These are phyloP conservation scores for Plantago ovata DNA, from an alignment of 257 asterid genomes.

Conservation along the genomic window DNA sequence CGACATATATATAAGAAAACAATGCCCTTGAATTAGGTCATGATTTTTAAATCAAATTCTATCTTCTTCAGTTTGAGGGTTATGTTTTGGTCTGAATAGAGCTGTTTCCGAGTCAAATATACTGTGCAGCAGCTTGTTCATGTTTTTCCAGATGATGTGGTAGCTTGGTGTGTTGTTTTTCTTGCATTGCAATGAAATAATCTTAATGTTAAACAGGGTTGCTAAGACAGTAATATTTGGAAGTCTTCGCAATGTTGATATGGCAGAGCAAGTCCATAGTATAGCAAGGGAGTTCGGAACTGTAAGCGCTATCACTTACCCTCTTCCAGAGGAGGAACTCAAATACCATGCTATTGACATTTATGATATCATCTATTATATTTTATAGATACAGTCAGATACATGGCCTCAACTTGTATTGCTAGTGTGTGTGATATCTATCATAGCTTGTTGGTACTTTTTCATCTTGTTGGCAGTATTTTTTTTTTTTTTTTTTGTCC, in stretches of 20 bases:
- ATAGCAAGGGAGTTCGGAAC: constrained; percentile 62
- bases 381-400: background rate
- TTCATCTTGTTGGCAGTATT: too few species aligned
- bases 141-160: background rate
- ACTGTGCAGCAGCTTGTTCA: background rate
- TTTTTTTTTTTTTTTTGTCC: too few species aligned
- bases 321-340: constrained; percentile 75
- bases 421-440: too few species aligned
- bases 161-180: background rate
- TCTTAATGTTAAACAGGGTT: constrained; percentile 52
- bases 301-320: constrained; percentile 62
- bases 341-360: constrained; percentile 61
- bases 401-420: background rate
- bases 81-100: too few species aligned
- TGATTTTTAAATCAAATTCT: too few species aligned
- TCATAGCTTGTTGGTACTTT: too few species aligned
- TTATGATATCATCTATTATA: background rate
- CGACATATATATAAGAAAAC: too few species aligned
- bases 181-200: background rate
- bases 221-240: constrained; percentile 90
- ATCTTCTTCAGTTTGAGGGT: too few species aligned
- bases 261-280: constrained; percentile 83
- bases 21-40: too few species aligned
- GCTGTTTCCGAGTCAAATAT: too few species aligned
- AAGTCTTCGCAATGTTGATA: constrained; percentile 58